These are phyloP conservation scores for Backusella tarrabulga DNA, from an alignment of 192 early-diverging fungal species.

Conservation along the genomic window DNA sequence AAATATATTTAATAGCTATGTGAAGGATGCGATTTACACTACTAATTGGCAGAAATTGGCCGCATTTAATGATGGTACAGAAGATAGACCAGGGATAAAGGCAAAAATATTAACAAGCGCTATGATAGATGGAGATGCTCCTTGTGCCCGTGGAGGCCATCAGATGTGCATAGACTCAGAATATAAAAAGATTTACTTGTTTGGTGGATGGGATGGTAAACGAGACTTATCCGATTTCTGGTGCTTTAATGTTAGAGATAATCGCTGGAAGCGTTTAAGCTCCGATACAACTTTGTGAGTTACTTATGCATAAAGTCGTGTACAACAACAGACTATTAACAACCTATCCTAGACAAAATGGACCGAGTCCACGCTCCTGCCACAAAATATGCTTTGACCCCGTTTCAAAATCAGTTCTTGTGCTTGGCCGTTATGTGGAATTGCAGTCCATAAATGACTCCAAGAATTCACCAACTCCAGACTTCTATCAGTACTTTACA, in stretches of 20 bases:
- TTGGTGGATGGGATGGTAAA: slow-evolving; percentile 94
- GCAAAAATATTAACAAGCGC: background rate
- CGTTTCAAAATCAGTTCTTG: slow-evolving; percentile 65
- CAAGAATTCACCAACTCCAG: slow-evolving; percentile 52
- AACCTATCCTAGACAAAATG: slow-evolving; percentile 59
- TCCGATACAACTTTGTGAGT: slow-evolving; percentile 67
- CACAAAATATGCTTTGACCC: slow-evolving; percentile 92
- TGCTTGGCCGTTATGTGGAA: slow-evolving; percentile 90
- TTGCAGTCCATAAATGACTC: slow-evolving; percentile 61
- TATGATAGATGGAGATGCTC: slow-evolving; percentile 41
- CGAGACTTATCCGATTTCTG: slow-evolving; percentile 90
- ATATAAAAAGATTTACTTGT: slow-evolving; percentile 72
- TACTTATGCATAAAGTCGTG: background rate
- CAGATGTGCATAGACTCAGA: slow-evolving; percentile 93
- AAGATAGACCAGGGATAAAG: background rate
- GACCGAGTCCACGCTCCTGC: slow-evolving; percentile 86
- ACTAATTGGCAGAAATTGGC: slow-evolving; percentile 64
- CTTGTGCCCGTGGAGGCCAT: slow-evolving; percentile 85
- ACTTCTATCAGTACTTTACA: slow-evolving; percentile 90
- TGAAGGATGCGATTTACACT: slow-evolving; percentile 64
- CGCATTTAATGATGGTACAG: slow-evolving; percentile 38
- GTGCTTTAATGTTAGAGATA: slow-evolving; percentile 60
- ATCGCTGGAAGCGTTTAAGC: slow-evolving; percentile 78
- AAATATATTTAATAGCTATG: slow-evolving; percentile 76
- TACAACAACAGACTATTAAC: background rate